Percentiles rank a stretch among this genome's conserved stretches.
These are phyloP conservation scores for Yamadazyma aaseri DNA, from an alignment of 1,139 yeast genomes.

Conservation along the genomic window DNA sequence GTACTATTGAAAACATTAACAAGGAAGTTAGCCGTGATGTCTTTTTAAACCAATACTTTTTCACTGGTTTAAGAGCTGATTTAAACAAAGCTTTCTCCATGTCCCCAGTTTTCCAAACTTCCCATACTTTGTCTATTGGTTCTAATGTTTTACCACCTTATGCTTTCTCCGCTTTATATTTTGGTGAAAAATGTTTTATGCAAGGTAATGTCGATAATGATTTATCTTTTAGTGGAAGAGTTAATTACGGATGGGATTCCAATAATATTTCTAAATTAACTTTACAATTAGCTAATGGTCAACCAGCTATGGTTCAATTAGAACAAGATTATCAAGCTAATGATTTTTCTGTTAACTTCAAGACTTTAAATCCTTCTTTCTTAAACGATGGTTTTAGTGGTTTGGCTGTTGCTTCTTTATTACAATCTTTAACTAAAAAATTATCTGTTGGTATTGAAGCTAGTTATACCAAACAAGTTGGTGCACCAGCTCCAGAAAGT, in stretches of 20 bases:
- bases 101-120: constrained; percentile 95
- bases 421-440: constrained; percentile 84
- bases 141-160: constrained; percentile 86
- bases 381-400: constrained; percentile 70
- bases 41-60: constrained; percentile 82
- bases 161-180: constrained; percentile 88
- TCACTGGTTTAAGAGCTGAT: constrained; percentile 97
- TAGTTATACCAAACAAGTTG: constrained; percentile 78
- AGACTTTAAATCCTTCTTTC: constrained; percentile 85
- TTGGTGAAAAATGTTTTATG: constrained; percentile 78
- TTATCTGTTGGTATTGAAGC: constrained; percentile 92
- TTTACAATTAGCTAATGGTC: constrained; percentile 83
- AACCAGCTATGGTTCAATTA: constrained; percentile 91
- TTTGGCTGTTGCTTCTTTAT: constrained; percentile 85
- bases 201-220: constrained; percentile 94
- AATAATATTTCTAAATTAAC: constrained; percentile 79
- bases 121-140: constrained; percentile 91
- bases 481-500: constrained; percentile 82
- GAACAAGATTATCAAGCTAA: constrained; percentile 94
- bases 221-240: constrained; percentile 79
- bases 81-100: constrained; percentile 87
- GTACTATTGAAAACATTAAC: constrained; percentile 89
- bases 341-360: constrained; percentile 86
- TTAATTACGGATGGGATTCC: constrained; percentile 90
- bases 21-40: constrained; percentile 95